Base-by-base conservation (phyloP, 768 basidiomycete species). In the Kondoa subrosea region DNA sequence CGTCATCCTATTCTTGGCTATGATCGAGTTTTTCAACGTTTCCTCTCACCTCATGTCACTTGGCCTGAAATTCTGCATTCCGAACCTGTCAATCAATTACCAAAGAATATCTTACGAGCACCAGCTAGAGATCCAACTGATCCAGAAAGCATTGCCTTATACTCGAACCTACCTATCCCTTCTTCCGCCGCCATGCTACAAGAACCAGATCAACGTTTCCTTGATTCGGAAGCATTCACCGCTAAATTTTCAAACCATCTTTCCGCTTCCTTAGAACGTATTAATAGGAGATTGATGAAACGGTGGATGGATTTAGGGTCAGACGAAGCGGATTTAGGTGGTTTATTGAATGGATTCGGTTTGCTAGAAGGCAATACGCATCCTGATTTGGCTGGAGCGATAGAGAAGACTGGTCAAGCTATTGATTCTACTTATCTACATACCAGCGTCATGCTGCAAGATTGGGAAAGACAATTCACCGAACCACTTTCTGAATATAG, bases 351-450 rank as follows among this genome's bases (percentile, higher is more conserved):
- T 59, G 74, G 74, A 12, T 75, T 75, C 59, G 73, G 72, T 50
- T 61, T 74, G 31, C 63, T 68, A 26, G 67, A 63, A 57, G 57
- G 56, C 25, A 57, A 15, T 21, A 59, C 34, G 14, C 15, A 70
- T 12, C 34, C 50, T n/a, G 31, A 57, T 34, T 26, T 67, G 57
- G 16, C 60, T 59, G 25, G 30, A 65, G 88, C 93, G 8, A 84
- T 97, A 70, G 95, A 99, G 80, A 92, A 89, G 79, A 91, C 91
- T 0, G 95, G 95, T 0, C 93, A 97, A 77, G 95, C 95, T 17
- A 84, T 91, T 58, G 95, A 99, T 77, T 82, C 87, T 1, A 93
- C 90, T 12, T 96, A 91, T 77, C 84, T 96, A 78, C 87, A 89
- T 3, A 95, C 95, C 27, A 87, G 89, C 32, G 85, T 85, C 76